Conservation (phyloP, 352 stramenopile genomes). For the Pythium apleroticum region DNA sequence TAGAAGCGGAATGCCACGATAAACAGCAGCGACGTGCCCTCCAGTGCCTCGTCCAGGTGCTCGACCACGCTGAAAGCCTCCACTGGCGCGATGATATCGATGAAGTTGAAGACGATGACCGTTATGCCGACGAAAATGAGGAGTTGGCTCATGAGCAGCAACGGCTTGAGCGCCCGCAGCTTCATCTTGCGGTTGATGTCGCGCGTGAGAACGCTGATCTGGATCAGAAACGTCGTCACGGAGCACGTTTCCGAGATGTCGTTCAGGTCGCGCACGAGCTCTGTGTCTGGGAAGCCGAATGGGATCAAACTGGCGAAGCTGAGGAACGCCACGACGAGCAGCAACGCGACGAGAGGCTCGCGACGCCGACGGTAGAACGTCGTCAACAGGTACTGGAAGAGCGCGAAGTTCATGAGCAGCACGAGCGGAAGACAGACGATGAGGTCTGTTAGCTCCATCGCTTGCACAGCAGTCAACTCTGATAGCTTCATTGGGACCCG, state of each 20-base stretch:
- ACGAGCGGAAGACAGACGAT: constrained; percentile 16
- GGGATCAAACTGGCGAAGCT: constrained; percentile 31
- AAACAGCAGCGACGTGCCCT: constrained; percentile 17
- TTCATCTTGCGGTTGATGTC: constrained; percentile 28
- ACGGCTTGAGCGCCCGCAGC: constrained; percentile 3
- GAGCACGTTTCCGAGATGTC: constrained; percentile 27
- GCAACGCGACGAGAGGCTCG: constrained; percentile 19
- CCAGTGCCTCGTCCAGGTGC: constrained; percentile 12
- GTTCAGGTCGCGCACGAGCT: constrained; percentile 28
- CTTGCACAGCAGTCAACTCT: background rate
- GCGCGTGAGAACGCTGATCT: constrained; percentile 27
- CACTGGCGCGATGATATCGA: constrained; percentile 8
- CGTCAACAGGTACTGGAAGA: constrained; percentile 25
- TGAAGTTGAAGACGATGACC: constrained; percentile 14
- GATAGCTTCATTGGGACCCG: background rate
- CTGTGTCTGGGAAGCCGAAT: constrained; percentile 24
- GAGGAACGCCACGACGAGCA: constrained; percentile 20
- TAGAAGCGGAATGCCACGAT: constrained; percentile 26
- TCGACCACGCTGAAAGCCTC: background rate
- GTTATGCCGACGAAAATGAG: constrained; percentile 12
- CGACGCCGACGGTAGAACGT: constrained; percentile 10
- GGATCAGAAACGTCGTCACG: constrained; percentile 28
- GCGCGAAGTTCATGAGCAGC: constrained; percentile 23
- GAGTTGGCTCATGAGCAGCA: constrained; percentile 10
- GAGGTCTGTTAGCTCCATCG: background rate